Base-by-base conservation (phyloP, 202 grass and related monocot species). In the Setaria viridis region DNA sequence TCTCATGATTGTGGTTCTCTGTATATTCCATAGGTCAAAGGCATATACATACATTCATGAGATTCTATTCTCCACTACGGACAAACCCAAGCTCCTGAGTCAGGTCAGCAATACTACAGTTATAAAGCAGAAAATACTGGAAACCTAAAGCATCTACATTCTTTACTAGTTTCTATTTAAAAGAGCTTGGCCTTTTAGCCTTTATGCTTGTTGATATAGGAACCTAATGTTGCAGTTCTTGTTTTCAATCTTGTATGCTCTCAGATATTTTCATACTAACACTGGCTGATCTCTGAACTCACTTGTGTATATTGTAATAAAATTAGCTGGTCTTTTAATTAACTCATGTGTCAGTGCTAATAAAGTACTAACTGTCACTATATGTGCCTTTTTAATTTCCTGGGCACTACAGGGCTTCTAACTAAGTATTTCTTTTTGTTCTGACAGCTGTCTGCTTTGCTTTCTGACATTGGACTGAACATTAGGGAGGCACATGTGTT, bases 401-500 rank as follows among this genome's bases (percentile, higher is more conserved):
- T 71, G 25, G 46, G 34, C 55, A 77, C 53, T 4, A 4, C n/a
- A 4, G 21, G 9, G 19, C 49, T 72, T 72, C 66, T 92, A 80
- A 92, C 81, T 73, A 34, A 60, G 45, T 45, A 67, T 72, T 34
- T 65, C 56, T 77, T 72, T 56, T 88, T 92, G 9, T 77, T 78
- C 32, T 67, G 57, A 12, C 91, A 97, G 94, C 68, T 97, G 47
- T 94, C 94, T 63, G 65, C 90, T 53, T 80, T 95, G 76, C 77
- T 95, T 68, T 95, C 93, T 56, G 93, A 95, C 76, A 92, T 95
- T 79, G 93, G 84, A 84, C 71, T 95, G 64, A 95, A 95, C 83
- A 95, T 95, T 75, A 92, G 90, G 72, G 93, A 95, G 84, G 93
- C 93, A 75, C 93, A 95, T 95, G 93, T 95, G 25, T 95, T 95